Percentiles rank a stretch among this genome's conserved stretches.
phyloP scores from a whole-genome alignment of 345 rosid species.

The Ailanthus altissimus region DNA sequence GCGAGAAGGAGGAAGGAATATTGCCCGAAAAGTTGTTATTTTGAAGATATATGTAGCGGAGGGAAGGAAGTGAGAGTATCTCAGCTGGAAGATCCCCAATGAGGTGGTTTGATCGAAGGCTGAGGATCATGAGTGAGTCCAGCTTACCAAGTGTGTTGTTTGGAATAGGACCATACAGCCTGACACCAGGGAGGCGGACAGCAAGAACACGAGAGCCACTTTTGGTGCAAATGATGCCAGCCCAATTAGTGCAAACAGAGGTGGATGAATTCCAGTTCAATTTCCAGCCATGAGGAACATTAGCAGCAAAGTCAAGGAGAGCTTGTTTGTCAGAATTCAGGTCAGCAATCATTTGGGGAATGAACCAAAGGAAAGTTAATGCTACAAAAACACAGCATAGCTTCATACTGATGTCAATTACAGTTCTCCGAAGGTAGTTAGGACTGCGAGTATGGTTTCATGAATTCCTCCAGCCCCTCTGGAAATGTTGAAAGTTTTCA shows the following conservation, averaged over 20 bases:
- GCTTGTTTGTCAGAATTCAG: conserved; percentile 67
- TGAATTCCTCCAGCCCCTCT: conserved; percentile 20
- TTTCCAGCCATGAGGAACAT: conserved; percentile 70
- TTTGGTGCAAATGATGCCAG: conserved; percentile 68
- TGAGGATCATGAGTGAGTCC: conserved; percentile 68
- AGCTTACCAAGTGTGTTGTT: conserved; percentile 70
- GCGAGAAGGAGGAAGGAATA: conserved; percentile 59
- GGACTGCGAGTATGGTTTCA: background rate
- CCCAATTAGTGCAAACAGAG: conserved; percentile 66
- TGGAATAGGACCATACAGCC: conserved; percentile 79
- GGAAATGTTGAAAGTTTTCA: conserved; percentile 4
- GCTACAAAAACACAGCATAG: conserved; percentile 25
- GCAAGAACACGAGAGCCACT: conserved; percentile 58
- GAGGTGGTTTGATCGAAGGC: conserved; percentile 73
- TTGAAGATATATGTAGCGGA: conserved; percentile 66
- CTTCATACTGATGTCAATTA: conserved; percentile 41
- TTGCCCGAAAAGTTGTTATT: conserved; percentile 76
- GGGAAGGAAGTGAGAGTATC: conserved; percentile 71
- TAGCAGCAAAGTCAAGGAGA: conserved; percentile 66
- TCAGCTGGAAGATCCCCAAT: conserved; percentile 72
- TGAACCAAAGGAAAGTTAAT: conserved; percentile 37
- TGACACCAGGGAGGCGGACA: conserved; percentile 79
- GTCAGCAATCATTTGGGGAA: conserved; percentile 44
- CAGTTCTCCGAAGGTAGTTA: background rate
- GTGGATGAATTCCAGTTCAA: conserved; percentile 73